Evolutionary conservation across 495 filamentous ascomycete species (phyloP).

Genomic region (Lepidopterella palustris): DNA sequence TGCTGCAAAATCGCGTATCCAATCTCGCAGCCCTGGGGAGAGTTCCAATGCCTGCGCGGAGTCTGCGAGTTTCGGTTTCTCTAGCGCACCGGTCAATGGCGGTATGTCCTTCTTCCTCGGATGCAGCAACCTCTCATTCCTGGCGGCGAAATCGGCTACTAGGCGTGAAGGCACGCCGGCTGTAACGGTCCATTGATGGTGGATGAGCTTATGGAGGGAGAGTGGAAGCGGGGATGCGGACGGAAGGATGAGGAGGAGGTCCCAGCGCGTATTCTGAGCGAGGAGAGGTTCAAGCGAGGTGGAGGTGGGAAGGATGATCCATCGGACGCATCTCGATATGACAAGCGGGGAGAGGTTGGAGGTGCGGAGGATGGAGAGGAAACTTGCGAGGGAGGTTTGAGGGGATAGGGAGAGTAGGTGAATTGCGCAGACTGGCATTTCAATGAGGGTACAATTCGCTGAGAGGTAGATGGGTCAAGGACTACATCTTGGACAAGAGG

Average conservation of each 20-base stretch:
- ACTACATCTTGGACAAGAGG: neutral
- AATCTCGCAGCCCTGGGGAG: too few relatives aligned
- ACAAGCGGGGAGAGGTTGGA: constrained; percentile 39
- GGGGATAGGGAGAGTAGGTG: constrained; percentile 32
- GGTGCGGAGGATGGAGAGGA: constrained; percentile 27
- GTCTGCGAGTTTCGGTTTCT: too few relatives aligned
- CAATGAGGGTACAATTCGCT: neutral
- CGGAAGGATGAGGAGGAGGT: constrained; percentile 51
- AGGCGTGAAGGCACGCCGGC: constrained; percentile 52
- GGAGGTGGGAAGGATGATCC: constrained; percentile 51
- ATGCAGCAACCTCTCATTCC: constrained; percentile 45
- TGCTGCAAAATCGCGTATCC: too few relatives aligned
- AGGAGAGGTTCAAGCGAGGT: constrained; percentile 46
- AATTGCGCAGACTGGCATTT: constrained; percentile 36
- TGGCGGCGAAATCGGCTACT: constrained; percentile 40
- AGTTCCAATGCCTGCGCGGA: too few relatives aligned
- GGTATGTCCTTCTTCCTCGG: constrained; percentile 35
- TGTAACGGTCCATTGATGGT: constrained; percentile 42
- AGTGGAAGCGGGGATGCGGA: constrained; percentile 37
- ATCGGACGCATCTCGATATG: constrained; percentile 45
- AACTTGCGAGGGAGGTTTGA: constrained; percentile 18
- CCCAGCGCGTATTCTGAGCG: constrained; percentile 44
- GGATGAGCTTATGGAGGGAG: constrained; percentile 32
- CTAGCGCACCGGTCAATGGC: too few relatives aligned
- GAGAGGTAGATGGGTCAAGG: neutral